Evolutionary conservation across 805 yeast species (phyloP), one percentile per base, ranked within the genome.

Genomic region (Pichia eremophila): DNA sequence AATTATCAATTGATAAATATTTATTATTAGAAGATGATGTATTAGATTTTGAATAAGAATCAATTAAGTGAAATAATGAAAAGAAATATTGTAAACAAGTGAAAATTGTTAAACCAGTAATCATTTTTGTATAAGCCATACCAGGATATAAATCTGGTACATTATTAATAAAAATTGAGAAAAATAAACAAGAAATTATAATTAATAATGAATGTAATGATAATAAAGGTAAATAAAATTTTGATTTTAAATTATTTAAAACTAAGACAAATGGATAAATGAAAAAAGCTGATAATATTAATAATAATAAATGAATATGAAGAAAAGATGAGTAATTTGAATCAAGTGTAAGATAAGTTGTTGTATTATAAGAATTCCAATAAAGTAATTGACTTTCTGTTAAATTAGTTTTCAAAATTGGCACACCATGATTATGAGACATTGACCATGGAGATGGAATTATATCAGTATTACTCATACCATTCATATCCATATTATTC

Each of bases 321-420:
- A 89, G 66, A 1, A 81, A 73, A 14, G 70, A 49, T 48, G 78
- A 74, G 53, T 73, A 72, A 4, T 78, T 72, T 2, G 74, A 55
- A 0, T 72, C 73, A 12, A 76, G 59, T 8, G 77, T 79, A 66
- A 86, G 79, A 62, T 74, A 89, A 4, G 87, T 81, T 2, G 91
- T 83, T 14, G 95, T 79, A 58, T 85, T 79, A 65, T 89, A 90
- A 27, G 65, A 61, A 43, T 79, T 80, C 97, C 97, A 90, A 64
- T 75, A 90, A 28, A 22, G 25, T 22, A 22, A 22, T 22, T 22
- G 25, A 72, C 61, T 47, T 79, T 68, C 63, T 89, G 96, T 41
- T 79, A 90, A 71, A 18, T 77, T 58, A 2, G 85, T 83, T 28
- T 79, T 68, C 41, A 89, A 69, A 40, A 90, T 85, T 1, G 95